Base-by-base conservation (phyloP, 768 basidiomycete genomes). In the Leccinum ochraceum region DNA sequence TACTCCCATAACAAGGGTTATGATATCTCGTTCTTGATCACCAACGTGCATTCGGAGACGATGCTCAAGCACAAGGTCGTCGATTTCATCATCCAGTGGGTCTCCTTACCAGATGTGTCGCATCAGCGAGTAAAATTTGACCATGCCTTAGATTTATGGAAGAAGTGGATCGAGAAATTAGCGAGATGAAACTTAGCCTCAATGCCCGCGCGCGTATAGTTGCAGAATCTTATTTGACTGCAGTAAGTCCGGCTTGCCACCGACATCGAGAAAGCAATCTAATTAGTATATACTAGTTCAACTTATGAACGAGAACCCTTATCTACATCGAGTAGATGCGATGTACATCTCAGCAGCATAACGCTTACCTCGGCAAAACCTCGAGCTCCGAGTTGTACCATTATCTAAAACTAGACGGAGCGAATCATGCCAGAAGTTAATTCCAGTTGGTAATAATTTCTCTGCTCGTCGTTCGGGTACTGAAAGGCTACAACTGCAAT, bases 31-130 rank as follows among this genome's bases (percentile, higher is more conserved):
- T 98, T 99, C 82, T 81, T 98, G 63, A 95, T 99, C 72, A 98
- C 96, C 59, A 97, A 98, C 76, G 88, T 89, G 55, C 95, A 99
- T 74, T 84, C 95, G 34, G 96, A 98, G 75, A 95, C 93, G 10
- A 98, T 99, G 97, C 81, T 98, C 66, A 99, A 98, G 79, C 97
- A 99, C 78, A 98, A 98, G 80, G 90, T 99, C 56, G 97, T 99
- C 39, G 97, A 99, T 78, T 99, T 99, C 76, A 97, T 99, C 78
- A 97, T 98, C 66, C 94, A 98, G 93, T 96, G 63, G 53, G 88
- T 78, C 11, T 64, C 69, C 54, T 59, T 68, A 3, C 22, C 55
- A 56, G 61, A 50, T 52, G 30, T 54, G 16, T 46, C 37, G 6
- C 44, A 22, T 30, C 3, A 30, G 22, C 13, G 3, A 39, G 53